These are phyloP conservation scores for Xanthoparmelia taractica DNA, from an alignment of 495 filamentous ascomycete genomes.

Conservation along the genomic window DNA sequence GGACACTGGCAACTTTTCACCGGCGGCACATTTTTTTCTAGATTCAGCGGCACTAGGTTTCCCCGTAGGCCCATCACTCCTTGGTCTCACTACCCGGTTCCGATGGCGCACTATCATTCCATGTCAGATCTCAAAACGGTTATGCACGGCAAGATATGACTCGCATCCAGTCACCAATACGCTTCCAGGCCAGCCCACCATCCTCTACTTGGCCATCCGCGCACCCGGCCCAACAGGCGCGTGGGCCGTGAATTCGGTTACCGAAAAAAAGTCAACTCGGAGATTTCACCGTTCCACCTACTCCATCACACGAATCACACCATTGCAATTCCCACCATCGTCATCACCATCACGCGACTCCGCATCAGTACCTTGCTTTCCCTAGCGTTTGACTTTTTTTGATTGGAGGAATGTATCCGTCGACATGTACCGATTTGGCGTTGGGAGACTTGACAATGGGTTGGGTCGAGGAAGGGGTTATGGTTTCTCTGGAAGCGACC, in stretches of 20 bases:
- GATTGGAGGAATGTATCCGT: background rate
- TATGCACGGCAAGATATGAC: conserved; percentile 15
- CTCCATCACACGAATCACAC: background rate
- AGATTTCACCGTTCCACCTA: background rate
- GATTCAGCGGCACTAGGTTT: conserved; percentile 4
- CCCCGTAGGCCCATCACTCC: background rate
- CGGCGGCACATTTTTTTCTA: background rate
- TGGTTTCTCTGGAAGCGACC: background rate
- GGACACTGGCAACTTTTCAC: conserved; percentile 7
- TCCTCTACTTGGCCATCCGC: background rate
- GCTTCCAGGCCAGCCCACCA: conserved; percentile 2
- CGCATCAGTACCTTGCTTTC: background rate
- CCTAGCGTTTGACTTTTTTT: background rate
- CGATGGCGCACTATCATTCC: background rate
- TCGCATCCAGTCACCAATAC: conserved; percentile 8
- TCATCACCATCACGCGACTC: background rate
- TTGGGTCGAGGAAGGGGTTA: background rate
- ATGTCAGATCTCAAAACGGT: conserved; percentile 7
- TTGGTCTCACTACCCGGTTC: background rate
- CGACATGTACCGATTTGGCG: background rate
- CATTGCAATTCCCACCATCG: too few relatives aligned
- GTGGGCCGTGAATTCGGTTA: background rate
- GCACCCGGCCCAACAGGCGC: too few relatives aligned
- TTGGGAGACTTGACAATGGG: background rate
- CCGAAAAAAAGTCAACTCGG: background rate